Percentiles rank a stretch among this genome's conserved stretches.
These are phyloP conservation scores for Mycena indigotica DNA, from an alignment of 768 basidiomycete genomes.

Conservation along the genomic window DNA sequence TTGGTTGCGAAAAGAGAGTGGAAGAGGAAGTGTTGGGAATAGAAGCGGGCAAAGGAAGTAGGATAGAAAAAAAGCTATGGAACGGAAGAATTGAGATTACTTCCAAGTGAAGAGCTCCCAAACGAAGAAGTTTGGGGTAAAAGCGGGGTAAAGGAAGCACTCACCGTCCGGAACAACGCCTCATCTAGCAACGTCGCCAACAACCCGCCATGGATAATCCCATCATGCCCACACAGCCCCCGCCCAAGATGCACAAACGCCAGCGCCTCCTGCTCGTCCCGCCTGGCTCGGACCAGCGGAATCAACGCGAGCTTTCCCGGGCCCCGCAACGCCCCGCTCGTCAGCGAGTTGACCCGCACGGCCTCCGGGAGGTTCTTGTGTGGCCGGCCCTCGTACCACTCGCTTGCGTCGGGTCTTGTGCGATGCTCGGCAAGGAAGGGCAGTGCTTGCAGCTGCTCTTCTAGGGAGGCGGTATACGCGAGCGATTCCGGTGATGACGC, in stretches of 20 bases:
- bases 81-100: too few species aligned
- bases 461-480: slow-evolving; percentile 61
- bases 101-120: too few species aligned
- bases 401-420: slow-evolving; percentile 46
- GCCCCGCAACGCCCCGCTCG: slow-evolving; percentile 82
- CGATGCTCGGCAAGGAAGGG: slow-evolving; percentile 57
- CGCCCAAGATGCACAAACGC: slow-evolving; percentile 81
- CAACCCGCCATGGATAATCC: slow-evolving; percentile 91
- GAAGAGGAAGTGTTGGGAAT: too few species aligned
- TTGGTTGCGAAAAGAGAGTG: too few species aligned
- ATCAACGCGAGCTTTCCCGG: slow-evolving; percentile 83
- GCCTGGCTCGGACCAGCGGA: slow-evolving; percentile 72
- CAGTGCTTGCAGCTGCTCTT: slow-evolving; percentile 67
- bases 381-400: slow-evolving; percentile 74
- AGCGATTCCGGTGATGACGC: slow-evolving; percentile 59
- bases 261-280: slow-evolving; percentile 74
- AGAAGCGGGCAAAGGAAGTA: too few species aligned
- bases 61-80: too few species aligned
- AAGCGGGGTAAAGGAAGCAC: too few species aligned
- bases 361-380: slow-evolving; percentile 72
- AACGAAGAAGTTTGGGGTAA: too few species aligned
- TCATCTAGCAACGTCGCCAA: slow-evolving; percentile 92
- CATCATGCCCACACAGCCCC: slow-evolving; percentile 90
- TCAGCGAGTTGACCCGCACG: slow-evolving; percentile 77
- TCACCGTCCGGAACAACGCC: slow-evolving; percentile 74